Evolutionary conservation across 1,139 yeast species (phyloP).

Genomic region (Sugiyamaella xylanicola): DNA sequence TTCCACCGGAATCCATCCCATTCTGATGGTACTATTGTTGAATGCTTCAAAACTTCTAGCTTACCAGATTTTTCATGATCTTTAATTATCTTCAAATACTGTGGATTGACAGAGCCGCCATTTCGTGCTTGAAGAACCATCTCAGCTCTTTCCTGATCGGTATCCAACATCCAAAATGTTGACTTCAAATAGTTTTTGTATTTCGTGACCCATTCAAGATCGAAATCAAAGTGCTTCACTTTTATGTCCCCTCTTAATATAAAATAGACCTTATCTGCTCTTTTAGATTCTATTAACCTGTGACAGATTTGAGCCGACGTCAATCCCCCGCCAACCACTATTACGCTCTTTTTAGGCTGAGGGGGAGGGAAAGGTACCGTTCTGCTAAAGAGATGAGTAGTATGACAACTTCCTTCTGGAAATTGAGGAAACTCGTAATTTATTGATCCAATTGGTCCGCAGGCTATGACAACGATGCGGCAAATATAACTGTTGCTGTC

Average conservation of each 20-base stretch:
- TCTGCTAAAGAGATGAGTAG: slow-evolving; percentile 46
- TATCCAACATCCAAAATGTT: slow-evolving; percentile 49
- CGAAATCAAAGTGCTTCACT: slow-evolving; percentile 55
- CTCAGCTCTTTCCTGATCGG: slow-evolving; percentile 48
- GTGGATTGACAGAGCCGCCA: slow-evolving; percentile 55
- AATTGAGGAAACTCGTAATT: slow-evolving; percentile 37
- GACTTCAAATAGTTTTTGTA: slow-evolving; percentile 48
- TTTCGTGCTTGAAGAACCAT: slow-evolving; percentile 51
- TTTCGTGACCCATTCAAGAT: slow-evolving; percentile 57
- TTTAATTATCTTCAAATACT: slow-evolving; percentile 45
- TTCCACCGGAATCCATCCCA: slow-evolving; percentile 22
- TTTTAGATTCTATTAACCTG: slow-evolving; percentile 43
- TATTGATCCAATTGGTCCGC: slow-evolving; percentile 49
- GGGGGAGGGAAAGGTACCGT: slow-evolving; percentile 29
- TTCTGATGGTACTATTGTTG: slow-evolving; percentile 17
- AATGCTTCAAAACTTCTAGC: slow-evolving; percentile 19
- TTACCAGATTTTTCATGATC: slow-evolving; percentile 43
- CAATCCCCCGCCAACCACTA: slow-evolving; percentile 54
- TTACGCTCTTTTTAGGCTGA: slow-evolving; percentile 23
- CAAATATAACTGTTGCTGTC: slow-evolving; percentile 40
- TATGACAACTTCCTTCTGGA: slow-evolving; percentile 48
- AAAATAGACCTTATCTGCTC: slow-evolving; percentile 43
- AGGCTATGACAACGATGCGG: slow-evolving; percentile 47
- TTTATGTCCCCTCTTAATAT: slow-evolving; percentile 49
- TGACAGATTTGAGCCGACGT: slow-evolving; percentile 55